phyloP scores from a whole-genome alignment of 192 early-diverging fungal species.

The Martensiomyces pterosporus region DNA sequence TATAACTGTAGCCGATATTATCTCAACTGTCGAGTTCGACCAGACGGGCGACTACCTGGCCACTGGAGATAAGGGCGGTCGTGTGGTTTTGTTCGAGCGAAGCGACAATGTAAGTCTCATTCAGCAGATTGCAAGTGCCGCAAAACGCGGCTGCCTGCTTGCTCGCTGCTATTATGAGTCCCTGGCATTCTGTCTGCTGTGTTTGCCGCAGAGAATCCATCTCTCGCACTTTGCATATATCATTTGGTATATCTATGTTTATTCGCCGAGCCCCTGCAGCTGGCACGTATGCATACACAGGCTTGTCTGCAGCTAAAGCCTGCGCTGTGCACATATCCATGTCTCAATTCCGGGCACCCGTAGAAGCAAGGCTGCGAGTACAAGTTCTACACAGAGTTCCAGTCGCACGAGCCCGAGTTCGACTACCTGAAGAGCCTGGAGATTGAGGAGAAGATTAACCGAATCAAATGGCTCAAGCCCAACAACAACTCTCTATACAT shows the following conservation, averaged over 20 bases:
- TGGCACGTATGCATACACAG: too few species aligned
- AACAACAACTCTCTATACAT: slow-evolving; percentile 96
- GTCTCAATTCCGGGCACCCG: background rate
- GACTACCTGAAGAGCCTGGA: slow-evolving; percentile 99
- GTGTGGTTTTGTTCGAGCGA: slow-evolving; percentile 97
- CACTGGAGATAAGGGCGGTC: slow-evolving; percentile 95
- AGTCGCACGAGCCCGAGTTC: slow-evolving; percentile 99
- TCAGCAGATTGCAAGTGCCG: too few species aligned
- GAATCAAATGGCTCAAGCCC: slow-evolving; percentile 97
- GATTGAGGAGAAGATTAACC: slow-evolving; percentile 99
- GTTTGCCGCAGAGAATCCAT: too few species aligned
- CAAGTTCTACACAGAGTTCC: slow-evolving; percentile 99
- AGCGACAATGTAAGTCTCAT: slow-evolving; percentile 95
- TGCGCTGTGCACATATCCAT: too few species aligned
- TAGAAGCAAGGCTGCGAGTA: slow-evolving; percentile 99
- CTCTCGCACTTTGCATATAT: too few species aligned
- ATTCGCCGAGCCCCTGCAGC: too few species aligned
- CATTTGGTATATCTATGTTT: too few species aligned
- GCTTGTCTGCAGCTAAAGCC: too few species aligned
- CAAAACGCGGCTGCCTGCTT: too few species aligned
- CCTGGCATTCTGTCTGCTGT: too few species aligned
- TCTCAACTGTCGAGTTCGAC: slow-evolving; percentile 98
- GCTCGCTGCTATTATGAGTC: too few species aligned
- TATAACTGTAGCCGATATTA: slow-evolving; percentile 85
- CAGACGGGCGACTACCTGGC: slow-evolving; percentile 95